A percentile compares a stretch with the other conserved stretches of the same genome.
Evolutionary conservation across 1,139 yeast genomes (phyloP).

Genomic region (Tardiomyces blankii): DNA sequence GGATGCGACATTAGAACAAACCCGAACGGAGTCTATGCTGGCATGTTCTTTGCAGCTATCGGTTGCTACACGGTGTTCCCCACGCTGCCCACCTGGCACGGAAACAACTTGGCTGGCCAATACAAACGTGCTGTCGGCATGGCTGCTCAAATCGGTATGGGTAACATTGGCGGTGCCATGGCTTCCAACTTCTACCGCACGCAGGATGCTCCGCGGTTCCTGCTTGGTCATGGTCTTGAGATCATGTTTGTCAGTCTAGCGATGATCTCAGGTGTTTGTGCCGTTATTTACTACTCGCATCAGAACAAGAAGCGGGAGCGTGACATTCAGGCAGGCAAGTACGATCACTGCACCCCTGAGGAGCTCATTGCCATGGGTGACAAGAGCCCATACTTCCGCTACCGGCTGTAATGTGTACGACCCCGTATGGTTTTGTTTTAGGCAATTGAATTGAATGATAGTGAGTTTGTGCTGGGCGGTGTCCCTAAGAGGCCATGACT

Average conservation of each 20-base stretch:
- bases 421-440: too few relatives aligned
- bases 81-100: conserved; percentile 29
- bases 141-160: conserved; percentile 33
- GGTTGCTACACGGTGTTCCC: conserved; percentile 31
- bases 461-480: too few relatives aligned
- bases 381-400: conserved; percentile 21
- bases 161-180: conserved; percentile 31
- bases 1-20: conserved; percentile 19
- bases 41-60: conserved; percentile 25
- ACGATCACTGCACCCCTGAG: conserved; percentile 15
- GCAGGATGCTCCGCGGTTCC: conserved; percentile 23
- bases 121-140: conserved; percentile 31
- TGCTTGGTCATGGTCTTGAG: conserved; percentile 24
- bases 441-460: too few relatives aligned
- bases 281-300: conserved; percentile 12
- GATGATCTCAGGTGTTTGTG: conserved; percentile 2
- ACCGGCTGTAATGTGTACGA: conserved; percentile 1
- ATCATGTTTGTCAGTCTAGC: conserved; percentile 10
- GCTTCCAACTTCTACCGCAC: conserved; percentile 28
- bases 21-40: conserved; percentile 20
- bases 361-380: conserved; percentile 27
- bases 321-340: conserved; percentile 19
- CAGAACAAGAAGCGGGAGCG: conserved; percentile 16
- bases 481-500: too few relatives aligned
- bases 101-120: conserved; percentile 28